Percentiles rank a stretch among this genome's conserved stretches.
Conservation (phyloP, 2,329 filamentous ascomycete genomes). For the Sclerotinia glacialis region DNA sequence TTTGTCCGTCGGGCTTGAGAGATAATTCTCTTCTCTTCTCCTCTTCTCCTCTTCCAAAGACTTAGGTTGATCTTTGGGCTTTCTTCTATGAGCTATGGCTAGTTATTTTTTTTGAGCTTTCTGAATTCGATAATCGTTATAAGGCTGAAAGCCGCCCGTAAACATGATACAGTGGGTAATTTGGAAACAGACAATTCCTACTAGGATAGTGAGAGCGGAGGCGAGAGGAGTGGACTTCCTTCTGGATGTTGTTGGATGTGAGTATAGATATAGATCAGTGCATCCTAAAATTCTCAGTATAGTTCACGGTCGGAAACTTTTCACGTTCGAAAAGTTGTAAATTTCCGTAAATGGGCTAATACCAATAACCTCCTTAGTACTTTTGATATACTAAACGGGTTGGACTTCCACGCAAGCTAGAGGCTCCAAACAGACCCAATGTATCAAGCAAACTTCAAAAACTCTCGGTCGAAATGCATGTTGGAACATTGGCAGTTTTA, state of each 20-base stretch:
- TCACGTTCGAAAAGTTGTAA: background rate
- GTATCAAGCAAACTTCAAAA: background rate
- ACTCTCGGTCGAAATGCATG: background rate
- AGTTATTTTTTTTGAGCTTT: background rate
- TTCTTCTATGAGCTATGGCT: background rate
- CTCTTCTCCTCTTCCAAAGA: no score
- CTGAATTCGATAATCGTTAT: background rate
- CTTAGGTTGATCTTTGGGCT: background rate
- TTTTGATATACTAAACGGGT: background rate
- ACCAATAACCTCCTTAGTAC: background rate
- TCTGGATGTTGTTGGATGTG: background rate
- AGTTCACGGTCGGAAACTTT: background rate
- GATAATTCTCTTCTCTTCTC: conserved; percentile 1
- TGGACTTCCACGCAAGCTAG: no score
- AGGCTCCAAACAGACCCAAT: background rate
- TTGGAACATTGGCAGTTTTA: no score
- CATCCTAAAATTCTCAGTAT: background rate
- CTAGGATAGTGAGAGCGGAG: background rate
- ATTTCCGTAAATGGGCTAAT: background rate
- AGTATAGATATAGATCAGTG: background rate
- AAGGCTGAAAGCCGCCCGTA: background rate
- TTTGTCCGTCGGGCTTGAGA: background rate
- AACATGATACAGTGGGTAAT: background rate
- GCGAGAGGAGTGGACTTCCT: background rate
- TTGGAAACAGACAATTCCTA: background rate